These are phyloP conservation scores for Silene coronaria DNA, from an alignment of 179 eudicot species.

Conservation along the genomic window DNA sequence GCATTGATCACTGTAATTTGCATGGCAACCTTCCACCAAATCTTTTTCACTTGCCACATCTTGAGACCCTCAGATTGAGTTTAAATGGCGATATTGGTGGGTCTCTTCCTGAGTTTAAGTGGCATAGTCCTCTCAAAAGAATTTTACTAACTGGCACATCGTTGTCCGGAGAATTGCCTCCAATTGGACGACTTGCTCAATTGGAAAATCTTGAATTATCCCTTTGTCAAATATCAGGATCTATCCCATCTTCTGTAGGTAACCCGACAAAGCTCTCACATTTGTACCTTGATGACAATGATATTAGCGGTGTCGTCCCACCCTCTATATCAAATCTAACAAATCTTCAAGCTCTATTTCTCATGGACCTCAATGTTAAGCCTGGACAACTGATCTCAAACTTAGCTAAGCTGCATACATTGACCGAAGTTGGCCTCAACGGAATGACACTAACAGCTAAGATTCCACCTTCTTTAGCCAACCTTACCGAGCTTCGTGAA, in stretches of 20 bases:
- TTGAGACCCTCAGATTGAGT: neutral
- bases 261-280: slow-evolving; percentile 21
- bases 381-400: neutral
- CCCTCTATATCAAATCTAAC: slow-evolving; percentile 19
- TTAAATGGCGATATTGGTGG: slow-evolving; percentile 24
- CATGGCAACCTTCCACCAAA: slow-evolving; percentile 27
- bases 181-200: slow-evolving; percentile 18
- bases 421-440: neutral
- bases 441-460: slow-evolving; percentile 6
- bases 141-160: neutral
- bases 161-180: slow-evolving; percentile 19
- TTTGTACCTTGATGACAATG: slow-evolving; percentile 4
- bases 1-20: slow-evolving; percentile 12
- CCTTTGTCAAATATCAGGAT: slow-evolving; percentile 11
- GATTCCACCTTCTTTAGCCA: slow-evolving; percentile 19
- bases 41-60: slow-evolving; percentile 30
- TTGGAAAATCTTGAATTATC: neutral
- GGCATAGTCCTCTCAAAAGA: slow-evolving; percentile 8
- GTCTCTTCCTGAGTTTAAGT: slow-evolving; percentile 29
- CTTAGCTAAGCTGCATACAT: slow-evolving; percentile 13
- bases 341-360: neutral
- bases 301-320: slow-evolving; percentile 14
- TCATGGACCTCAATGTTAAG: neutral
- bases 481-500: slow-evolving; percentile 7
- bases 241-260: slow-evolving; percentile 22